phyloP scores from a whole-genome alignment of 495 filamentous ascomycete genomes.

The Talaromyces proteolyticus region DNA sequence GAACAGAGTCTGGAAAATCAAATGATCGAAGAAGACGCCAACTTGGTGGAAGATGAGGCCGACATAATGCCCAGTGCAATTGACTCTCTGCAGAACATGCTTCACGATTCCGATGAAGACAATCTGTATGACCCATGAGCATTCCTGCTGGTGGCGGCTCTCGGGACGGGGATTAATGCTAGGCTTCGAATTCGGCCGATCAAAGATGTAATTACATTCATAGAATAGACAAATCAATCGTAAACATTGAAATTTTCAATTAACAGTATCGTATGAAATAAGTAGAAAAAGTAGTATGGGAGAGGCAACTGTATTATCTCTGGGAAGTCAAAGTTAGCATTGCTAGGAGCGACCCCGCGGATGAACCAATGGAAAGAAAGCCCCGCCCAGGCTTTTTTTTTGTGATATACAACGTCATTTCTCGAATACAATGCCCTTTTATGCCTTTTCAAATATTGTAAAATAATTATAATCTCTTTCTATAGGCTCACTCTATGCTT shows the following conservation, averaged over 20 bases:
- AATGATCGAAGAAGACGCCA: conserved; percentile 2
- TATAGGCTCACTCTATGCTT: too few relatives aligned
- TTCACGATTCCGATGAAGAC: not conserved
- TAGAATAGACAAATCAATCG: too few relatives aligned
- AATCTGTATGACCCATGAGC: not conserved
- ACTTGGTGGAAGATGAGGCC: conserved; percentile 22
- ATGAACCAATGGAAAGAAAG: conserved; percentile 23
- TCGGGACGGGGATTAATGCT: too few relatives aligned
- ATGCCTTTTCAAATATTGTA: too few relatives aligned
- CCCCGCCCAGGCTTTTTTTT: conserved; percentile 26
- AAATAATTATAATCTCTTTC: too few relatives aligned
- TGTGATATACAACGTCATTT: conserved; percentile 18
- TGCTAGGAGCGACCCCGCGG: not conserved
- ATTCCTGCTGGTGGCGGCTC: not conserved
- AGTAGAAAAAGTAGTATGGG: too few relatives aligned
- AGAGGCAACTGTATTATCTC: too few relatives aligned
- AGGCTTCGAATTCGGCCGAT: too few relatives aligned
- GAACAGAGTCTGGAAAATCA: not conserved
- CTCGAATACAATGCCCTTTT: not conserved
- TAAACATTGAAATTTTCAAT: too few relatives aligned
- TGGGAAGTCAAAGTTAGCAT: too few relatives aligned
- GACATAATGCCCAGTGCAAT: conserved; percentile 22
- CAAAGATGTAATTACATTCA: too few relatives aligned
- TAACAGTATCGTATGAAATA: too few relatives aligned
- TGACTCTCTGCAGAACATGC: conserved; percentile 13